Conservation (phyloP, 345 rosid genomes). For the Camelina laxa region DNA sequence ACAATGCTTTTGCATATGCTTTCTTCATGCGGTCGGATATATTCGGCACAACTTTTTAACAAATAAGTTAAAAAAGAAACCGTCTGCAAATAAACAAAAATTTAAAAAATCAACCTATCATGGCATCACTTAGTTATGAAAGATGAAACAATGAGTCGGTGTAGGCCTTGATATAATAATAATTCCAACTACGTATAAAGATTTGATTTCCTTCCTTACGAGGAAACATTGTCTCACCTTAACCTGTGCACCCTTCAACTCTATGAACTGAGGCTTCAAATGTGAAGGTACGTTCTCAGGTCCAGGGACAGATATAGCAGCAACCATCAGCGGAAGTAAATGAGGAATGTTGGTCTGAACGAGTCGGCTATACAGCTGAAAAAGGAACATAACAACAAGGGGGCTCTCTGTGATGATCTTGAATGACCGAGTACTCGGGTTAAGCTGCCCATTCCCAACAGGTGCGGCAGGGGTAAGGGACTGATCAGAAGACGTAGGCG, state of each 20-base stretch:
- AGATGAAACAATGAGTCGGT: constrained; percentile 2
- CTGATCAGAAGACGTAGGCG: constrained; percentile 70
- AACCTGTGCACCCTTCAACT: constrained; percentile 98
- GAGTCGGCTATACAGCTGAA: constrained; percentile 90
- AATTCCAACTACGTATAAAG: constrained; percentile 11
- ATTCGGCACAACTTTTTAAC: constrained; percentile 95
- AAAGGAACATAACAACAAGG: constrained; percentile 97
- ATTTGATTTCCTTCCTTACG: constrained; percentile 2
- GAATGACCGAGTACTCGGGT: constrained; percentile 90
- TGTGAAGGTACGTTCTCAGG: constrained; percentile 91
- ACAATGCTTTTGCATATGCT: constrained; percentile 98
- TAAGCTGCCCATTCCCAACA: constrained; percentile 75
- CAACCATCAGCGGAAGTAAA: constrained; percentile 92
- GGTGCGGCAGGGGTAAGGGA: constrained; percentile 56
- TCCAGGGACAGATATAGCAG: constrained; percentile 95
- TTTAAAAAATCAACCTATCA: constrained; percentile 29
- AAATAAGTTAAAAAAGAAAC: constrained; percentile 95
- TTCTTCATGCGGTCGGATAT: constrained; percentile 96
- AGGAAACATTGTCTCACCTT: constrained; percentile 61
- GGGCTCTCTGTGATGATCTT: constrained; percentile 99
- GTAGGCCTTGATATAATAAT: constrained; percentile 7
- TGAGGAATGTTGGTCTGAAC: constrained; percentile 96
- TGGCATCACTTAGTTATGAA: not conserved
- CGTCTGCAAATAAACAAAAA: constrained; percentile 65
- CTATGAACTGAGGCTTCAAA: constrained; percentile 86